These are phyloP conservation scores for Moricandia moricandioides DNA, from an alignment of 345 rosid genomes.

Conservation along the genomic window DNA sequence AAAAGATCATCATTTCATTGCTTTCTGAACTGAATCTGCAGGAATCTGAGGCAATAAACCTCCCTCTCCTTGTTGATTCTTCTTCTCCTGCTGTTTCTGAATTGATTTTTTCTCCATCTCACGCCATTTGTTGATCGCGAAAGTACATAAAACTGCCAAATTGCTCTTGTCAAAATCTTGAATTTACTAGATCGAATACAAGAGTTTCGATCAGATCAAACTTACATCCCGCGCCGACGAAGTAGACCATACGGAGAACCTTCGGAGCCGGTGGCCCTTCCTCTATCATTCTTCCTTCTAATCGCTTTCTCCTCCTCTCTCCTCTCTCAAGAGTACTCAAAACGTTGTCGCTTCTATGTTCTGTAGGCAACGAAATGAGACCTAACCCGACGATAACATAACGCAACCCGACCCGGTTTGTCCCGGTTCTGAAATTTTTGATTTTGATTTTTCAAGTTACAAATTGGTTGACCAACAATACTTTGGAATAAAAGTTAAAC, in stretches of 20 bases:
- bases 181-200: not conserved
- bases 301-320: conserved; percentile 31
- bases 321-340: not conserved
- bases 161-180: not conserved
- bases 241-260: conserved; percentile 51
- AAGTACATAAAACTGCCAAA: conserved; percentile 51
- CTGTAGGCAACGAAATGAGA: not conserved
- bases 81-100: conserved; percentile 39
- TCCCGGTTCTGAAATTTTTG: not conserved
- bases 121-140: conserved; percentile 70
- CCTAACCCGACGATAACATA: not conserved
- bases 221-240: conserved; percentile 82
- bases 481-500: not conserved
- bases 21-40: conserved; percentile 39
- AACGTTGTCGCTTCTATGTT: not conserved
- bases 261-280: conserved; percentile 66
- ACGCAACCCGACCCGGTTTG: not conserved
- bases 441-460: not conserved
- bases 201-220: not conserved
- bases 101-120: conserved; percentile 56
- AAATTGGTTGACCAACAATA: conserved; percentile 5
- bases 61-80: conserved; percentile 33
- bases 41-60: conserved; percentile 31
- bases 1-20: conserved; percentile 41
- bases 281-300: conserved; percentile 43